Evolutionary conservation across 306 rosid genomes (phyloP), one percentile per base, ranked within the genome.

Genomic region (Begonia masoniana): DNA sequence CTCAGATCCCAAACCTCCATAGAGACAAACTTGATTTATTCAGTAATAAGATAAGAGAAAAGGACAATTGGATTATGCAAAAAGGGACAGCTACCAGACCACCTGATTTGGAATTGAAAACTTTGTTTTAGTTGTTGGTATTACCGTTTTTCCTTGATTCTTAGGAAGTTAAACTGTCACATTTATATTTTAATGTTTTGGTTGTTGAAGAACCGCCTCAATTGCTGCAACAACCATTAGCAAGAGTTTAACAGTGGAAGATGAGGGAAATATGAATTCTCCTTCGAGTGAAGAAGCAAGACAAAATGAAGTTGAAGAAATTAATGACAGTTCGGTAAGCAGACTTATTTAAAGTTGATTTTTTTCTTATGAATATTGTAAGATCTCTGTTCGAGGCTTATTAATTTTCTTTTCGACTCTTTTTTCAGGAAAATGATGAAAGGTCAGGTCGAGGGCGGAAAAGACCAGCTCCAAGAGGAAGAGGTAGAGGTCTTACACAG

Each of bases 391-490:
- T 52, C 43, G 10, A 59, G 51, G 47, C 21, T 52, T 50, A 57
- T 47, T 52, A 51, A 17, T 42, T 60, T 62, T 60, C 42, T 24
- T 52, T 41, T 12, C 1, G 9, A 45, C 49, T n/a, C 9, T 7
- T 6, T 31, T 31, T 31, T 15, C 31, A 85, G 97, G 96, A 85
- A 69, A 71, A 81, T 71, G 99, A 81, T 64, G 69, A 67, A 60
- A 82, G 47, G 45, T 62, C 71, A 49, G 68, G 73, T 41, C 74
- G 55, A 71, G 78, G 88, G 66, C 75, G 70, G 41, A 91, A 91
- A 65, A 84, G 96, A 72, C 80, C 82, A 68, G 86, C 92, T 69
- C 62, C 94, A 54, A 78, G 73, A 70, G 96, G 94, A 62, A 80
- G 92, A 79, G 96, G 94, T 54, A 78, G 84, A 74, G 99, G 84